These are phyloP conservation scores for Eleusine indica DNA, from an alignment of 176 grass and related monocot species.

Conservation along the genomic window DNA sequence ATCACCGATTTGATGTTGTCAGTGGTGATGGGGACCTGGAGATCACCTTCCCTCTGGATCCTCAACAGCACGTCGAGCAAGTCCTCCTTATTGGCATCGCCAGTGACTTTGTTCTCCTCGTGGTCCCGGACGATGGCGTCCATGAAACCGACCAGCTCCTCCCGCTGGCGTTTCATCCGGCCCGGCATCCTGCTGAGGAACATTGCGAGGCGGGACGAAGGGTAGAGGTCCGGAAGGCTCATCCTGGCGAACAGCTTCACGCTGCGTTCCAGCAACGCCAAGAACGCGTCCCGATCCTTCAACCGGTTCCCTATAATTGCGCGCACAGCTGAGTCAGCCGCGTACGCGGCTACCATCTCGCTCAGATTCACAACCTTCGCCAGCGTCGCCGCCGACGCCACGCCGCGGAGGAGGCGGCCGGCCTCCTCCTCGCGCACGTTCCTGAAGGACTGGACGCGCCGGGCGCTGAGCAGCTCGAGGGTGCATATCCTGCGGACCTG, in stretches of 20 bases:
- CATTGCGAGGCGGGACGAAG: conserved; percentile 39
- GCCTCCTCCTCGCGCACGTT: background rate
- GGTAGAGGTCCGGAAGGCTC: conserved; percentile 51
- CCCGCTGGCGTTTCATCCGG: conserved; percentile 5
- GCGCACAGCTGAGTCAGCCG: conserved; percentile 25
- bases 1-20: conserved; percentile 38
- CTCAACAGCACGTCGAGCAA: conserved; percentile 49
- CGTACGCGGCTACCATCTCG: background rate
- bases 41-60: conserved; percentile 34
- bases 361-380: conserved; percentile 12
- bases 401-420: background rate
- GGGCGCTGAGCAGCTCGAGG: conserved; percentile 34
- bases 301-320: conserved; percentile 26
- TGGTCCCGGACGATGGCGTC: conserved; percentile 42
- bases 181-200: conserved; percentile 9
- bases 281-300: conserved; percentile 11
- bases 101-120: background rate
- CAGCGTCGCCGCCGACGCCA: background rate
- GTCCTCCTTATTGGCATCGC: conserved; percentile 26
- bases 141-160: background rate
- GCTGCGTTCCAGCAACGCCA: background rate
- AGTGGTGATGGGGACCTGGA: conserved; percentile 33
- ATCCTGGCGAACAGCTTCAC: conserved; percentile 31
- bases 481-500: conserved; percentile 47
- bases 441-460: conserved; percentile 37